phyloP scores from a whole-genome alignment of 768 basidiomycete species.

The Collybia sordida region DNA sequence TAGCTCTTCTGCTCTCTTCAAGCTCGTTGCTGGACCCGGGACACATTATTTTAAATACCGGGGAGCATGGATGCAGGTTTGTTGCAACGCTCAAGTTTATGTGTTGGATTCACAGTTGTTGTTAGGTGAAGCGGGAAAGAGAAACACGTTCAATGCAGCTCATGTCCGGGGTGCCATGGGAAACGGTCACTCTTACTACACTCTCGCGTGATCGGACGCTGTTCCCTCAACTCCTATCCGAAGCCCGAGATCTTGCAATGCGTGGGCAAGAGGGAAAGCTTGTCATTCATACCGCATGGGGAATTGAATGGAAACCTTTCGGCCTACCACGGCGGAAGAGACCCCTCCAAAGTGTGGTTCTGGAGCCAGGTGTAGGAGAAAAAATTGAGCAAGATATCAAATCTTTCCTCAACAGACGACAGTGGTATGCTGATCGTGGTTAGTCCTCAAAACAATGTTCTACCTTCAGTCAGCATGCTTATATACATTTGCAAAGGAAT shows the following conservation, averaged over 20 bases:
- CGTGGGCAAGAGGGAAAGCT: constrained; percentile 89
- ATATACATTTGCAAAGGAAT: constrained; percentile 61
- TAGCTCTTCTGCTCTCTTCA: constrained; percentile 85
- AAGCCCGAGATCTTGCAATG: constrained; percentile 90
- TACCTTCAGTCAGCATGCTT: constrained; percentile 1
- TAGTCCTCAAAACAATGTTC: constrained; percentile 18
- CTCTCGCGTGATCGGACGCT: constrained; percentile 82
- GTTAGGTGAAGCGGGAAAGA: constrained; percentile 89
- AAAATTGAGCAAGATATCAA: constrained; percentile 78
- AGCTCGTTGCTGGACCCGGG: constrained; percentile 94
- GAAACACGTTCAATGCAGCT: constrained; percentile 91
- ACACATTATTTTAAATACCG: constrained; percentile 89
- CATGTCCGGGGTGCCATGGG: constrained; percentile 93
- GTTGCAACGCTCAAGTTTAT: constrained; percentile 5
- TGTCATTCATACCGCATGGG: constrained; percentile 96
- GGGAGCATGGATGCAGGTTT: constrained; percentile 95
- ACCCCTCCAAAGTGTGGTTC: constrained; percentile 84
- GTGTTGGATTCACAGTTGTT: background rate
- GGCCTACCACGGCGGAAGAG: constrained; percentile 88
- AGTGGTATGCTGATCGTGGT: constrained; percentile 98
- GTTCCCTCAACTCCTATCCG: constrained; percentile 77
- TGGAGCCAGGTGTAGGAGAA: constrained; percentile 81
- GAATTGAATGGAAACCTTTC: constrained; percentile 94
- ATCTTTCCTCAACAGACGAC: constrained; percentile 77
- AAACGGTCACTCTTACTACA: constrained; percentile 92